Conservation (phyloP, 169 alveolate genomes). For the Plasmodium berghei region DNA sequence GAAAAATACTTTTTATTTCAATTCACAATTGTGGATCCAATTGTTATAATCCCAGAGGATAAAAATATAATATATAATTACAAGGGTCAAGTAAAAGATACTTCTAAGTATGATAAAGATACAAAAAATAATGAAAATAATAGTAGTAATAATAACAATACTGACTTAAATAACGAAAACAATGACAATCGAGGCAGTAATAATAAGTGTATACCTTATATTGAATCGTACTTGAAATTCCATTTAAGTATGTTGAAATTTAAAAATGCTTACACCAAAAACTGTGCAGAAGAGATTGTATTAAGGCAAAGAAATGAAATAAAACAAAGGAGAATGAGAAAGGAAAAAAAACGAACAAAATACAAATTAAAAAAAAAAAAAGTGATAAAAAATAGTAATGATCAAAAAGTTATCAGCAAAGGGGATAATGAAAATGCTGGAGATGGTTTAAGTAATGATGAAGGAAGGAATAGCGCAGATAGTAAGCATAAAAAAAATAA, state of each 20-base stretch:
- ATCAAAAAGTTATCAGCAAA: neutral
- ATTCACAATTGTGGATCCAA: conserved; percentile 55
- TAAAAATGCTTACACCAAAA: conserved; percentile 62
- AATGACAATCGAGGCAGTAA: neutral
- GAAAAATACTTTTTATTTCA: conserved; percentile 66
- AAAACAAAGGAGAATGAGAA: neutral
- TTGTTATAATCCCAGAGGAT: conserved; percentile 76
- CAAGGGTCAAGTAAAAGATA: conserved; percentile 47
- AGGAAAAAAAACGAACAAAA: neutral
- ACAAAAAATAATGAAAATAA: neutral
- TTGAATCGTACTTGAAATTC: conserved; percentile 68
- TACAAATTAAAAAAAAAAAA: conserved; percentile 1
- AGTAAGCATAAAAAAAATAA: no score
- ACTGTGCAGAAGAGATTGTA: conserved; percentile 25
- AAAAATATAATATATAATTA: conserved; percentile 76
- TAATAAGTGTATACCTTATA: conserved; percentile 54
- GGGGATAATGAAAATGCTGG: neutral
- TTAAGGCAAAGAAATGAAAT: conserved; percentile 24
- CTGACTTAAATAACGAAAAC: conserved; percentile 7
- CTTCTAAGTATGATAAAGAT: conserved; percentile 10
- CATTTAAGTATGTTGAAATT: conserved; percentile 43
- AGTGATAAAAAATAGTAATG: neutral
- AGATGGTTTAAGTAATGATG: neutral
- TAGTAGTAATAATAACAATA: neutral
- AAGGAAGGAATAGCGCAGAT: neutral